Evolutionary conservation across 768 basidiomycete genomes (phyloP), one percentile per base, ranked within the genome.

Genomic region (Pisolithus albus): DNA sequence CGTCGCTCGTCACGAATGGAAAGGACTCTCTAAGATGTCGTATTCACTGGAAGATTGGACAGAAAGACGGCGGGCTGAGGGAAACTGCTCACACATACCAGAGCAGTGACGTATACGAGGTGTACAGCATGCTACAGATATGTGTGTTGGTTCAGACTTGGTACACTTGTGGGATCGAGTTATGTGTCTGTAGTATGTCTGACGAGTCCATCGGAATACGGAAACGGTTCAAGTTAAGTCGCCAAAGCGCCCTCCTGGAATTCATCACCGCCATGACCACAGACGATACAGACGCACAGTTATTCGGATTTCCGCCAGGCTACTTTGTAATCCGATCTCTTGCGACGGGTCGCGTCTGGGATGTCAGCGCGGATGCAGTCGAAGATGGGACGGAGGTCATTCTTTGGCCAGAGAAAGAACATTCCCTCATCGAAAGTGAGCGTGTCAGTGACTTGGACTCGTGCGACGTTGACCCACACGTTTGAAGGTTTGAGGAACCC

Each of bases 1-100:
- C 40, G 80, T 99, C 21, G 95, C 94, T 5, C 77, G 88, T 58
- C 96, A 99, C 59, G 91, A 97, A 69, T 99, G 93, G 91, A 96
- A 94, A 69, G 93, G 94, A 6, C 70, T 94, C 50, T 78, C 79
- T 1, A 94, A 92, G 68, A 79, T 82, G 71, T 66, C 68, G 0
- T 74, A 80, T 37, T 70, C 70, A 5, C 62, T 96, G 44, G 85
- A 92, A 60, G 90, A 93, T 61, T 86, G 82, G 76, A 75, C 79
- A 4, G 86, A 86, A 68, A 86, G 80, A 60, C 64, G 64, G 36
- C 59, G 59, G 39, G 52, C 34, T 26, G 78, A 81, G 16, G 43
- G 15, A 54, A 45, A 54, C 1, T 37, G 47, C 4, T 69, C 76
- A 42, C 46, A 52, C 42, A 43, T 32, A 19, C 21, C 24, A 16